These are phyloP conservation scores for Irpex sp. DNA, from an alignment of 1,284 basidiomycete species.

Conservation along the genomic window DNA sequence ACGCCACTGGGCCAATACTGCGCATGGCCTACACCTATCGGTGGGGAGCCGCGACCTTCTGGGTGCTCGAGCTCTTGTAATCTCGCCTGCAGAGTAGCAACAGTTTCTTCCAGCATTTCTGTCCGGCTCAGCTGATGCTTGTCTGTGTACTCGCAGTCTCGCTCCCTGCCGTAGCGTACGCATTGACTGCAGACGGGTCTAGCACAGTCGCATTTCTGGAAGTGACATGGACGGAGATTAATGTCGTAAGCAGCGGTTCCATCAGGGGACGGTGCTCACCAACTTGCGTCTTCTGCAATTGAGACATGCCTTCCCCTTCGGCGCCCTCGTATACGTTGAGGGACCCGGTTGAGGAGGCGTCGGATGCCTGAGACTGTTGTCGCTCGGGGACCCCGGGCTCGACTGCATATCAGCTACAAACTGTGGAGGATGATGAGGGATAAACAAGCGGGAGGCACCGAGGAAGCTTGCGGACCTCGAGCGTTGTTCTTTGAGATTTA, in stretches of 20 bases:
- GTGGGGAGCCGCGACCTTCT: not conserved
- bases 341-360: constrained; percentile 6
- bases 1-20: not conserved
- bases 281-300: constrained; percentile 31
- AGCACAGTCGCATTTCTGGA: constrained; percentile 28
- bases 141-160: constrained; percentile 30
- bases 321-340: constrained; percentile 21
- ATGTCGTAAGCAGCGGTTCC: not conserved
- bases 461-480: not conserved
- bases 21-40: not conserved
- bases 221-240: not conserved
- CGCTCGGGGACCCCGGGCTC: not conserved
- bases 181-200: constrained; percentile 29
- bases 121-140: constrained; percentile 27
- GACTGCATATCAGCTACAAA: not conserved
- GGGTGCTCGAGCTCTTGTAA: constrained; percentile 23
- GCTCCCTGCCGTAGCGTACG: constrained; percentile 26
- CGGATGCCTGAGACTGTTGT: not conserved
- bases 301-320: constrained; percentile 31
- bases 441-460: not conserved
- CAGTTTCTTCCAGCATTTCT: constrained; percentile 28
- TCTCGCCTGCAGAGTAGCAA: constrained; percentile 25
- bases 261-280: constrained; percentile 15
- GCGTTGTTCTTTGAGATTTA: not conserved
- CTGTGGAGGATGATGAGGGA: not conserved